Evolutionary conservation across 2,329 filamentous ascomycete species (phyloP).

Genomic region (Thelonectria rubi): DNA sequence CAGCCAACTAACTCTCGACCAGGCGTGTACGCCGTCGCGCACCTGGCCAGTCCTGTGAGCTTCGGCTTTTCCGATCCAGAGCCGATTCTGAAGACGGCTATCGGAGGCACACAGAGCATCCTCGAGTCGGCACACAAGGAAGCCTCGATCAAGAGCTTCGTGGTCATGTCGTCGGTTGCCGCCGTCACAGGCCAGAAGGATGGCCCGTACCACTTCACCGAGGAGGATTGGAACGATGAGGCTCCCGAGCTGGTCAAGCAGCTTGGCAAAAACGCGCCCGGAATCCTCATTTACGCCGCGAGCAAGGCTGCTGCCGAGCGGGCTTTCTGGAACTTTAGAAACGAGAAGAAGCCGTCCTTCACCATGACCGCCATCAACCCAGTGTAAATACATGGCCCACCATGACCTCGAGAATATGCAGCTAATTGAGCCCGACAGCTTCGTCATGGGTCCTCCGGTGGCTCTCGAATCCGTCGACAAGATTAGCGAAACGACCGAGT

Average conservation of each 20-base stretch:
- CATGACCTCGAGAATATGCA: neutral
- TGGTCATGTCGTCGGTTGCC: slow-evolving; percentile 40
- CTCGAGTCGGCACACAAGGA: slow-evolving; percentile 36
- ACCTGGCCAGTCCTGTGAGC: slow-evolving; percentile 35
- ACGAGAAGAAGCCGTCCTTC: slow-evolving; percentile 33
- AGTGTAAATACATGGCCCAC: slow-evolving; percentile 20
- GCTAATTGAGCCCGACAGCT: slow-evolving; percentile 22
- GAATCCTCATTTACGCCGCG: slow-evolving; percentile 34
- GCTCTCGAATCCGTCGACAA: slow-evolving; percentile 33
- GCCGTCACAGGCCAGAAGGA: slow-evolving; percentile 21
- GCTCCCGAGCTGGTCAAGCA: slow-evolving; percentile 29
- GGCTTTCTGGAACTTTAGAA: slow-evolving; percentile 39
- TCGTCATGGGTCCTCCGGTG: slow-evolving; percentile 39
- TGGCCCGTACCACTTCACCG: slow-evolving; percentile 31
- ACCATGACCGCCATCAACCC: slow-evolving; percentile 39
- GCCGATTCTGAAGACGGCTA: slow-evolving; percentile 32
- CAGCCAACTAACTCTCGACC: slow-evolving; percentile 6
- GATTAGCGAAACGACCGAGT: slow-evolving; percentile 32
- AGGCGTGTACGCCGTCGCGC: slow-evolving; percentile 37
- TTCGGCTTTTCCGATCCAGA: slow-evolving; percentile 35
- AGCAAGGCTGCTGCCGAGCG: slow-evolving; percentile 37
- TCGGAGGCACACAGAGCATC: slow-evolving; percentile 32
- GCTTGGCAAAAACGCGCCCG: slow-evolving; percentile 32
- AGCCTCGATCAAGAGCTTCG: slow-evolving; percentile 35
- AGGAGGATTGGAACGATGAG: slow-evolving; percentile 38